phyloP scores from a whole-genome alignment of 2,329 filamentous ascomycete genomes.

The Aspergillus cejpii region DNA sequence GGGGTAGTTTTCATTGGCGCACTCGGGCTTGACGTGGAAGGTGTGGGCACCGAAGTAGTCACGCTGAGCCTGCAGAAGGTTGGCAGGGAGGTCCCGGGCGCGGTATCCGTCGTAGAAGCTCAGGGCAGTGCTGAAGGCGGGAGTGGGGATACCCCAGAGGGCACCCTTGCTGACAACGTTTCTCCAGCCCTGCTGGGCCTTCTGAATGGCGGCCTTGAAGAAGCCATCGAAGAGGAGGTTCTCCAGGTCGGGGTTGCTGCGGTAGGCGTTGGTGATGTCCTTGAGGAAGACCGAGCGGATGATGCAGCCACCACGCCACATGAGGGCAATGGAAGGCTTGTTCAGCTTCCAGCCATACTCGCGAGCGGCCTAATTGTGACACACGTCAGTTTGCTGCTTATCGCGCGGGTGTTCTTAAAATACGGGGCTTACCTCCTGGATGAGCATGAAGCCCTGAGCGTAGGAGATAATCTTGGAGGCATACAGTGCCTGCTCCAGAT shows the following conservation, averaged over 20 bases:
- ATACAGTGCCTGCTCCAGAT: constrained; percentile 97
- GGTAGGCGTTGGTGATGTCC: constrained; percentile 97
- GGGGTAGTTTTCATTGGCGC: constrained; percentile 70
- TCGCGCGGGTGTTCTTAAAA: too few species aligned
- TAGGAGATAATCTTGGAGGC: constrained; percentile 99
- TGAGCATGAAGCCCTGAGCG: constrained; percentile 99
- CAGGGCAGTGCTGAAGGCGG: constrained; percentile 92
- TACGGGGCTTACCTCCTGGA: constrained; percentile 77
- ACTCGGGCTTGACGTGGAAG: constrained; percentile 79
- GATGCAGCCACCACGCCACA: constrained; percentile 99
- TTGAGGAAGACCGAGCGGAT: constrained; percentile 99
- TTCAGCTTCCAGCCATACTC: constrained; percentile 98
- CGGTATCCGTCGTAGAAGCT: constrained; percentile 99
- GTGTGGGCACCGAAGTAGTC: constrained; percentile 98
- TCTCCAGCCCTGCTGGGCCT: constrained; percentile 87
- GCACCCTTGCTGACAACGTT: constrained; percentile 86
- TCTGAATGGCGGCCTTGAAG: constrained; percentile 99
- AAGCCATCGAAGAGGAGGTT: constrained; percentile 98
- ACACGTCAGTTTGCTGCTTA: constrained; percentile 7
- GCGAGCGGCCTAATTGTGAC: constrained; percentile 65
- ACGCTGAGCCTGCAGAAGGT: constrained; percentile 96
- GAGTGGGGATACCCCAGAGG: constrained; percentile 89
- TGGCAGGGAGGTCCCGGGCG: constrained; percentile 93
- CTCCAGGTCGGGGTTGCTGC: constrained; percentile 86
- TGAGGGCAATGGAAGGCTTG: constrained; percentile 99